phyloP scores from a whole-genome alignment of 202 grass and related monocot genomes.

The Tripidium arundinaceum region DNA sequence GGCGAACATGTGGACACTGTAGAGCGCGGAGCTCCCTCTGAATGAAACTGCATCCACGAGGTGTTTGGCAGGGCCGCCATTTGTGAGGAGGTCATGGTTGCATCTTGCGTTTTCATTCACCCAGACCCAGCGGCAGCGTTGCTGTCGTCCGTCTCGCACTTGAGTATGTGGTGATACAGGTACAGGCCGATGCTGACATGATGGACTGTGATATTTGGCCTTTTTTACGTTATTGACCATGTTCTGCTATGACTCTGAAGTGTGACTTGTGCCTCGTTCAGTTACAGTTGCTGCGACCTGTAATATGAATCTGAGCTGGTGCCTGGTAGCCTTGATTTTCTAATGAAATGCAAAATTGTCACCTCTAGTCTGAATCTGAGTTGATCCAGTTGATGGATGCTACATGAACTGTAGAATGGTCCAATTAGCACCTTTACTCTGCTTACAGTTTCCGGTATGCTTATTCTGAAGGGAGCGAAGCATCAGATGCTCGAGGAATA shows the following conservation, averaged over 20 bases:
- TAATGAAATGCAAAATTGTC: not conserved
- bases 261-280: not conserved
- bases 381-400: not conserved
- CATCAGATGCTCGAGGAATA: conserved; percentile 37
- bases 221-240: not conserved
- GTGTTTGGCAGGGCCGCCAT: not conserved
- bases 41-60: not conserved
- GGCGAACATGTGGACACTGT: not conserved
- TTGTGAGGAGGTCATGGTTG: not conserved
- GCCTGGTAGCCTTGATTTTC: not conserved
- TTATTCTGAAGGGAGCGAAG: not conserved
- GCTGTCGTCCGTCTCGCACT: not conserved
- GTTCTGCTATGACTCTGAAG: not conserved
- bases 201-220: not conserved
- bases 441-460: not conserved
- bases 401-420: conserved; percentile 1
- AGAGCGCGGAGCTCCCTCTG: not conserved
- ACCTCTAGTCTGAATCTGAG: not conserved
- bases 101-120: not conserved
- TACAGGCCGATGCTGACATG: not conserved
- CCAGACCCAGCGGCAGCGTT: not conserved
- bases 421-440: conserved; percentile 24
- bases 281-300: not conserved
- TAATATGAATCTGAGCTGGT: not conserved
- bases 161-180: not conserved